These are phyloP conservation scores for Trypanosomatidae sp. DNA, from an alignment of 208 protist genomes.

Conservation along the genomic window DNA sequence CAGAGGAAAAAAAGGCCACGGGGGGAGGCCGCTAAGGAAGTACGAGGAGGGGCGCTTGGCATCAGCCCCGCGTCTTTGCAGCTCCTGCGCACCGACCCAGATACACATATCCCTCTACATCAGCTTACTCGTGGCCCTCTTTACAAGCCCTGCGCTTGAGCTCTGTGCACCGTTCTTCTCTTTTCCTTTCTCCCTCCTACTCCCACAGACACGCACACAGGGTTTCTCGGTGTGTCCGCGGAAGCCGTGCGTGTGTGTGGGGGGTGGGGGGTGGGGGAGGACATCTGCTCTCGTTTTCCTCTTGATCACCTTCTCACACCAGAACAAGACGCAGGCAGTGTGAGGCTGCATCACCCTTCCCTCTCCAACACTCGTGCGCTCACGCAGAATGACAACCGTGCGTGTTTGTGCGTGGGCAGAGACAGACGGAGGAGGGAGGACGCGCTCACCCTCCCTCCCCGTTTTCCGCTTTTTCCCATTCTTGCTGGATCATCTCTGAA, in stretches of 20 bases:
- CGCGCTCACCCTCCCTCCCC: not conserved
- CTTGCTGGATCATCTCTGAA: not conserved
- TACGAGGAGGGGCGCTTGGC: not conserved
- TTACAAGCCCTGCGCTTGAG: not conserved
- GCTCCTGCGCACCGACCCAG: not conserved
- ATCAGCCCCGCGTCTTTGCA: not conserved
- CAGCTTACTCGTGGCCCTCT: not conserved
- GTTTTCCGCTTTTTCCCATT: not conserved
- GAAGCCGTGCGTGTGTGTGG: not conserved
- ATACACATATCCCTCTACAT: not conserved
- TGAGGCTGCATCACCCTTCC: not conserved
- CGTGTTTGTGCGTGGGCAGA: not conserved
- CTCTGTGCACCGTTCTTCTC: not conserved
- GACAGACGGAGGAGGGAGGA: not conserved
- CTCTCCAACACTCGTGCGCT: not conserved
- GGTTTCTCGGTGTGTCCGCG: not conserved
- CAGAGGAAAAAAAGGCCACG: not conserved
- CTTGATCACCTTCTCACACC: not conserved
- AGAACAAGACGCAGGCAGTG: not conserved
- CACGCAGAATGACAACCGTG: not conserved
- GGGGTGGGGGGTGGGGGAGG: not conserved
- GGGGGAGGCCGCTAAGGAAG: not conserved
- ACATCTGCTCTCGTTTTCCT: not conserved
- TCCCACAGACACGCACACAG: not conserved
- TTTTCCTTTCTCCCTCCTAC: slow-evolving; percentile 8